These are phyloP conservation scores for Penicillium subrubescens DNA, from an alignment of 495 filamentous ascomycete species.

Conservation along the genomic window DNA sequence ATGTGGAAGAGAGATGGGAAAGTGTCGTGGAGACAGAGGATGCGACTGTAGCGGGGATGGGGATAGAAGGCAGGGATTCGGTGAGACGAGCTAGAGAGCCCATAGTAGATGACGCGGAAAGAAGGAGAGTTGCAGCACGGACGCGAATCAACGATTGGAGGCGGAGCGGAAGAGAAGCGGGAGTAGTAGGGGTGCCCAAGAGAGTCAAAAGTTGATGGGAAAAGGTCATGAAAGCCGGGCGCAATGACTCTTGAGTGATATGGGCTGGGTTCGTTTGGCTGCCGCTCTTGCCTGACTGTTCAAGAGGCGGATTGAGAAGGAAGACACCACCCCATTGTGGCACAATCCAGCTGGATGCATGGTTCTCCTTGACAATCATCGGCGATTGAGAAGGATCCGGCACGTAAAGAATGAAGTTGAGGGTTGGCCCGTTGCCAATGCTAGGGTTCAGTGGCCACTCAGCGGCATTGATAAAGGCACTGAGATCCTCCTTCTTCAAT, in stretches of 20 bases:
- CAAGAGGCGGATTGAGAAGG: slow-evolving; percentile 66
- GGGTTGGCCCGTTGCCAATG: slow-evolving; percentile 87
- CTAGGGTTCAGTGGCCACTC: slow-evolving; percentile 97
- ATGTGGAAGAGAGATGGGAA: slow-evolving; percentile 71
- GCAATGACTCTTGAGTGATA: slow-evolving; percentile 63
- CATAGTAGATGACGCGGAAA: slow-evolving; percentile 90
- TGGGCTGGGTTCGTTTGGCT: slow-evolving; percentile 35
- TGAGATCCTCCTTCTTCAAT: slow-evolving; percentile 82
- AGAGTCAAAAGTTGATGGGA: slow-evolving; percentile 90
- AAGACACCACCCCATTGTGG: slow-evolving; percentile 96
- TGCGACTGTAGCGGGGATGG: slow-evolving; percentile 84
- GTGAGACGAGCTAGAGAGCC: slow-evolving; percentile 89
- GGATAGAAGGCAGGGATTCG: slow-evolving; percentile 82
- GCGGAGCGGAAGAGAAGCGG: slow-evolving; percentile 77
- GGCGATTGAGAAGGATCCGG: slow-evolving; percentile 61
- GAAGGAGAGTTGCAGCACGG: slow-evolving; percentile 79
- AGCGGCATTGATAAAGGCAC: slow-evolving; percentile 93
- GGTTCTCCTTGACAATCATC: slow-evolving; percentile 65
- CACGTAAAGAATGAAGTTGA: slow-evolving; percentile 94
- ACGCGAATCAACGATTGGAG: slow-evolving; percentile 82
- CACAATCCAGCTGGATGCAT: slow-evolving; percentile 88
- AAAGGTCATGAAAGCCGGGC: slow-evolving; percentile 82
- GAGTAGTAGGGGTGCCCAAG: slow-evolving; percentile 80
- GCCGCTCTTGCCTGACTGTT: slow-evolving; percentile 25
- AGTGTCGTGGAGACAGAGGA: slow-evolving; percentile 82